A percentile compares a stretch with the other conserved stretches of the same genome.
phyloP scores from a whole-genome alignment of 2,329 filamentous ascomycete genomes.

The Aquanectria penicillioides region DNA sequence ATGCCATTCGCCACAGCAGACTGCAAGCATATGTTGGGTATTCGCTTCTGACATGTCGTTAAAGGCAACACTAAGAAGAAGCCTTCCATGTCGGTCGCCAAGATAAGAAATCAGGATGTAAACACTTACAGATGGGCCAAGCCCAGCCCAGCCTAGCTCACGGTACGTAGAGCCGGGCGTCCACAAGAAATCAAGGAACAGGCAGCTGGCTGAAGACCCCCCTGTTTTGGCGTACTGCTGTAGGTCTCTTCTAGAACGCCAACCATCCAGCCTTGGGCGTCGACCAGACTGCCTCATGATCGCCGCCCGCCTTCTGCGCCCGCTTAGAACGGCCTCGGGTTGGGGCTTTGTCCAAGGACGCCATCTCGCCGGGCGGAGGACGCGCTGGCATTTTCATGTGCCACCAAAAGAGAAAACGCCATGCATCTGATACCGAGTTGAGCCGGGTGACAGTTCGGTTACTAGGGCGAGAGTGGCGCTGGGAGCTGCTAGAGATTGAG shows the following conservation, averaged over 20 bases:
- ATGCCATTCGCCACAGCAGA: background rate
- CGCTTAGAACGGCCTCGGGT: background rate
- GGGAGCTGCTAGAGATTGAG: background rate
- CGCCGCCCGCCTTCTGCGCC: too few relatives aligned
- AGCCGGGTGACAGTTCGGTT: too few relatives aligned
- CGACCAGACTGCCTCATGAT: background rate
- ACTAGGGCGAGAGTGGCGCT: background rate
- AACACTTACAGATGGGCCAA: background rate
- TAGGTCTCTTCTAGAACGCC: slow-evolving; percentile 11
- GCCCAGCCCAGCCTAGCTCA: too few relatives aligned
- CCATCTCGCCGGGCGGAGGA: background rate
- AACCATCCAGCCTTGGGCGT: background rate
- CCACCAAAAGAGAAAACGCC: background rate
- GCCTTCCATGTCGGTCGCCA: background rate
- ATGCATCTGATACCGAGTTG: background rate
- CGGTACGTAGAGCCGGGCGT: too few relatives aligned
- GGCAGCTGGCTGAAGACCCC: too few relatives aligned
- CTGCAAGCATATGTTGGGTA: background rate
- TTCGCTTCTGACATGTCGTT: background rate
- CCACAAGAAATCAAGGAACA: too few relatives aligned
- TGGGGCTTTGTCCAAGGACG: background rate
- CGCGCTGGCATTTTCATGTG: background rate
- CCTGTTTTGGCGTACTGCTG: too few relatives aligned
- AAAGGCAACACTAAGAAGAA: background rate
- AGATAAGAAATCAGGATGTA: background rate